phyloP scores from a whole-genome alignment of 805 yeast genomes.

The Barnettozyma botsteinii region DNA sequence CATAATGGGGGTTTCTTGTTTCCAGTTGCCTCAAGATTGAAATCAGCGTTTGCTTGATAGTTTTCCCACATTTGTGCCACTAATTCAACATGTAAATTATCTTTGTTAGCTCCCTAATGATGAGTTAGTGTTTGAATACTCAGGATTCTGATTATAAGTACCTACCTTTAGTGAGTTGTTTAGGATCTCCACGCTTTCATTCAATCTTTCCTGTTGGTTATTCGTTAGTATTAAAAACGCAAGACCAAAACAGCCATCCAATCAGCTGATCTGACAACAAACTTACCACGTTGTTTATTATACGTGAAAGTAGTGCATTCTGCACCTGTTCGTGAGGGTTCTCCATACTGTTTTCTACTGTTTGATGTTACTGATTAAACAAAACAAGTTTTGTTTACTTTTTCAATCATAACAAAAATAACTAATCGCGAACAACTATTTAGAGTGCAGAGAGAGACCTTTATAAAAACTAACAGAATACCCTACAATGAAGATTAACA shows the following conservation, averaged over 20 bases:
- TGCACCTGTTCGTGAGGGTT: conserved; percentile 85
- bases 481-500: too few species aligned
- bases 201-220: conserved; percentile 50
- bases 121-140: neutral
- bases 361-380: too few species aligned
- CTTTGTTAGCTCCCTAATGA: conserved; percentile 46
- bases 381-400: too few species aligned
- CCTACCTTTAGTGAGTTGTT: conserved; percentile 51
- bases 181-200: conserved; percentile 60
- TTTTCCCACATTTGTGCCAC: conserved; percentile 77
- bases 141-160: neutral
- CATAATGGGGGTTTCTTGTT: conserved; percentile 50
- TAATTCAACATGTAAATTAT: conserved; percentile 63
- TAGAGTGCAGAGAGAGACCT: too few species aligned
- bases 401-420: too few species aligned
- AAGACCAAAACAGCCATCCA: neutral
- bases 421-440: too few species aligned
- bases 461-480: too few species aligned
- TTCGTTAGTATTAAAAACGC: conserved; percentile 2
- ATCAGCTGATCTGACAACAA: too few species aligned
- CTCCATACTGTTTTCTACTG: conserved; percentile 49
- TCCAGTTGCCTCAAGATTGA: conserved; percentile 61
- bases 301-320: conserved; percentile 66
- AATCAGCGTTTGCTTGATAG: conserved; percentile 63
- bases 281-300: conserved; percentile 70